phyloP scores from a whole-genome alignment of 768 basidiomycete genomes.

The Rhizopogon sp. region DNA sequence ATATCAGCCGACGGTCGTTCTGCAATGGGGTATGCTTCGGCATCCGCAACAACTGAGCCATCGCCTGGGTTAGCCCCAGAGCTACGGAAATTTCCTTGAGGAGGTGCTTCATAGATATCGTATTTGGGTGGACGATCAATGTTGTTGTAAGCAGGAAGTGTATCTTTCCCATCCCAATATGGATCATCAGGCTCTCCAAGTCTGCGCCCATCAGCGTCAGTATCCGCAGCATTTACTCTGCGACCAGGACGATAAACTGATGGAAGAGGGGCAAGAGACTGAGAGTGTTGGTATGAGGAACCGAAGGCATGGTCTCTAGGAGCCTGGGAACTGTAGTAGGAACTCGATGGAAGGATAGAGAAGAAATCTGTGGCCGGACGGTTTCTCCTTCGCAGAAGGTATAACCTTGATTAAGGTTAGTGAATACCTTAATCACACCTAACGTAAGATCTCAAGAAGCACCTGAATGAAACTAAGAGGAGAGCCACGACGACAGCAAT shows the following conservation, averaged over 20 bases:
- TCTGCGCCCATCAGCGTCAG: slow-evolving; percentile 37
- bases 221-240: slow-evolving; percentile 30
- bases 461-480: slow-evolving; percentile 18
- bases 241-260: slow-evolving; percentile 16
- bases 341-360: neutral
- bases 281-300: slow-evolving; percentile 8
- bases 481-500: slow-evolving; percentile 9
- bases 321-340: slow-evolving; percentile 4
- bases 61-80: neutral
- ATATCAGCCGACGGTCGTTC: neutral
- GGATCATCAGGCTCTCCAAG: slow-evolving; percentile 24
- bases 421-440: neutral
- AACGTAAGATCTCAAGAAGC: neutral
- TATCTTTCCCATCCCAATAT: slow-evolving; percentile 36
- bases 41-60: neutral
- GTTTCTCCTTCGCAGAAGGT: slow-evolving; percentile 19
- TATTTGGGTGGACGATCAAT: slow-evolving; percentile 45
- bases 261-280: slow-evolving; percentile 14
- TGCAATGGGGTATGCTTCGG: neutral
- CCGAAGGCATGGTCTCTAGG: neutral
- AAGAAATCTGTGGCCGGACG: slow-evolving; percentile 18
- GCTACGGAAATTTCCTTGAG: neutral
- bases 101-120: slow-evolving; percentile 12
- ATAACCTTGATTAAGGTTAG: slow-evolving; percentile 8
- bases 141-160: slow-evolving; percentile 42